phyloP scores from a whole-genome alignment of 345 rosid species.

The Populus pruinosa region DNA sequence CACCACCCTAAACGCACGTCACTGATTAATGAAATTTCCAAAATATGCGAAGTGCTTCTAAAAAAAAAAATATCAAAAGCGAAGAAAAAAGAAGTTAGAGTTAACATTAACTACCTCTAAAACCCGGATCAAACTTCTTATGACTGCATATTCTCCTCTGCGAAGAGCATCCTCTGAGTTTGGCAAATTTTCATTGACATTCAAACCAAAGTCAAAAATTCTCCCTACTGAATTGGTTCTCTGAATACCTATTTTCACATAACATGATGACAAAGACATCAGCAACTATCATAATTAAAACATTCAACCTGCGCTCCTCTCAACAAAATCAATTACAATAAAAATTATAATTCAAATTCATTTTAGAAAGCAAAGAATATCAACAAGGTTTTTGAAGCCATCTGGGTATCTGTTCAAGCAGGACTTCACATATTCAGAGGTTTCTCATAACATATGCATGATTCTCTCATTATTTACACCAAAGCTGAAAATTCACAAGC shows the following conservation, averaged over 20 bases:
- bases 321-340: neutral
- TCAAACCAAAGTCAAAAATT: constrained; percentile 58
- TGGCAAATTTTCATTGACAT: constrained; percentile 59
- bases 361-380: neutral
- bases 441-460: neutral
- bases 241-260: constrained; percentile 55
- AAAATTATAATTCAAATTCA: neutral
- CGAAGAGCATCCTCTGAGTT: constrained; percentile 90
- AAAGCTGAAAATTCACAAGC: neutral
- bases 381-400: neutral
- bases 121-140: constrained; percentile 93
- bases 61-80: neutral
- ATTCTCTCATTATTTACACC: neutral
- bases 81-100: neutral
- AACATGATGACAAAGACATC: constrained; percentile 3
- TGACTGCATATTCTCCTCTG: constrained; percentile 86
- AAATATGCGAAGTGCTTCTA: constrained; percentile 10
- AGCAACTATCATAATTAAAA: neutral
- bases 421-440: neutral
- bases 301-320: neutral
- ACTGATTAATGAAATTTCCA: constrained; percentile 24
- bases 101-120: constrained; percentile 59
- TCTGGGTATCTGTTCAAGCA: neutral
- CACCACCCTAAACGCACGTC: constrained; percentile 69
- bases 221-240: constrained; percentile 82